A percentile compares a stretch with the other conserved stretches of the same genome.
These are phyloP conservation scores for Pyrus betulifolia DNA, from an alignment of 306 rosid genomes.

Conservation along the genomic window DNA sequence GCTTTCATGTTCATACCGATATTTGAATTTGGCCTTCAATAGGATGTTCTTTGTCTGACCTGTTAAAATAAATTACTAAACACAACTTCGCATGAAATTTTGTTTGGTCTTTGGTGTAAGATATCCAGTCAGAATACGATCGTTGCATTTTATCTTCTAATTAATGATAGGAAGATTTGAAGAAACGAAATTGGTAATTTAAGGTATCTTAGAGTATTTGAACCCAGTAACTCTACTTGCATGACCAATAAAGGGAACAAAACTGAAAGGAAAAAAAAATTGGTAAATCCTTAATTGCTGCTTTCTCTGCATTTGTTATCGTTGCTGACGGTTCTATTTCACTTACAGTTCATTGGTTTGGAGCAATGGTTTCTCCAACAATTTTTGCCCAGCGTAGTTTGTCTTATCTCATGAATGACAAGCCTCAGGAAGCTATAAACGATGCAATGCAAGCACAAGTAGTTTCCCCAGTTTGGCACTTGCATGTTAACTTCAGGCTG, in stretches of 20 bases:
- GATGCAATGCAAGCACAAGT: conserved; percentile 76
- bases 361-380: conserved; percentile 73
- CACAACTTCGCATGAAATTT: too few relatives aligned
- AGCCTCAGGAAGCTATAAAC: conserved; percentile 54
- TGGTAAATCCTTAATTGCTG: neutral
- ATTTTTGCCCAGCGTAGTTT: conserved; percentile 53
- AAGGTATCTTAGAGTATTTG: neutral
- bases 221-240: neutral
- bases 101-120: too few relatives aligned
- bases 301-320: neutral
- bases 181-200: neutral
- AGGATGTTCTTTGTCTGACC: too few relatives aligned
- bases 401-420: conserved; percentile 56
- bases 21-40: too few relatives aligned
- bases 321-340: neutral
- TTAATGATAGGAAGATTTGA: neutral
- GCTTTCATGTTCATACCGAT: too few relatives aligned
- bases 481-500: conserved; percentile 82
- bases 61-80: too few relatives aligned
- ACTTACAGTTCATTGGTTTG: conserved; percentile 50
- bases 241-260: too few relatives aligned
- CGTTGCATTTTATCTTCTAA: neutral
- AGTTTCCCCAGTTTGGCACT: conserved; percentile 66
- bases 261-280: too few relatives aligned
- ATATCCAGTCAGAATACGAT: too few relatives aligned